Evolutionary conservation across 2,329 filamentous ascomycete genomes (phyloP), one percentile per base, ranked within the genome.

Genomic region (Colletotrichum spaethianum): DNA sequence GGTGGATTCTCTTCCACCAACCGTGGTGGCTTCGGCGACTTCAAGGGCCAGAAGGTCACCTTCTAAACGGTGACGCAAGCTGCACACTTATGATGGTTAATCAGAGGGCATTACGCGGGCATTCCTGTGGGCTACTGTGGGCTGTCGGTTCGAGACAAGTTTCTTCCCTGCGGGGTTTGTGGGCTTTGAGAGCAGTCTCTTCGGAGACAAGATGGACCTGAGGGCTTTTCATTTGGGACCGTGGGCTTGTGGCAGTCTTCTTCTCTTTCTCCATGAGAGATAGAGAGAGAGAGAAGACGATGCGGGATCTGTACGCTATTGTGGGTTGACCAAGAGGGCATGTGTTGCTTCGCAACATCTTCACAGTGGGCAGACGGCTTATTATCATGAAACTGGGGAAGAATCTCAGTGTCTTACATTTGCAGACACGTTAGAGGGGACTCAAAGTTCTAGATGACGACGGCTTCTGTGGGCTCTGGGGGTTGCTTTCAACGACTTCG

Each of bases 21-120:
- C 62, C 79, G 84, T 56, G 82, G 84, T 36, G 81, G 81, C 67
- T 77, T 84, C 67, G 83, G 86, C 56, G 83, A 84, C 73, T 85
- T 83, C 78, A 86, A 89, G 83, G 94, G 94, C 83, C 93, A 91
- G 86, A 96, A 95, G 91, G 91, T 90, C 81, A 93, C 91, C 75
- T 94, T 94, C 82, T 86, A 85, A 85, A 38, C 23, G 31, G 66
- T 42, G 68, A 73, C 63, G 50, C 44, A 60, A 67, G 63, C 79
- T 78, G 81, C 86, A 83, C 80, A 80, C 46, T 63, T 50, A 40
- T 55, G 38, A 69, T 80, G 80, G 80, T 77, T 74, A 75, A 77
- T 78, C 79, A 78, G 84, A 86, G 85, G 85, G 84, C 82, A 83
- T 81, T 82, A 79, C 79, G 80, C 79, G 80, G 80, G 83, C 78